Evolutionary conservation across 2,329 filamentous ascomycete genomes (phyloP).

Genomic region (Trichoderma oligosporum): DNA sequence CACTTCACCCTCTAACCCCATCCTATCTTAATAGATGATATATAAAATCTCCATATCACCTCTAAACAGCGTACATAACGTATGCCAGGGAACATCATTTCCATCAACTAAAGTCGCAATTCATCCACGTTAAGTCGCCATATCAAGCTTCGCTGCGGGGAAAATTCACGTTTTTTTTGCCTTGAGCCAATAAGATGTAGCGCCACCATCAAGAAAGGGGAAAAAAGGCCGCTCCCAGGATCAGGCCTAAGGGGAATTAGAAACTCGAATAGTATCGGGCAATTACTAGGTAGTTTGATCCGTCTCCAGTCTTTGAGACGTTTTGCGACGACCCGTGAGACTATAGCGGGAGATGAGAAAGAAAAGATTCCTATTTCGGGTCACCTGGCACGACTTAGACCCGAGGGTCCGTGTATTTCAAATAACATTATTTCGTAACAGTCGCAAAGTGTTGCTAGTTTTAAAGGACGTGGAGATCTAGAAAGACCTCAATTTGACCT

Average conservation of each 20-base stretch:
- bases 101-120: constrained; percentile 6
- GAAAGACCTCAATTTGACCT: too few species aligned
- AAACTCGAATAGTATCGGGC: not conserved
- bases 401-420: constrained; percentile 1
- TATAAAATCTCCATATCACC: constrained; percentile 7
- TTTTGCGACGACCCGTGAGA: not conserved
- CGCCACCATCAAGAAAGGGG: not conserved
- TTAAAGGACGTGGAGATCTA: not conserved
- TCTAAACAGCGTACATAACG: not conserved
- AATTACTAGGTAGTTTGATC: not conserved
- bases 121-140: not conserved
- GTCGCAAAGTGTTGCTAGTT: not conserved
- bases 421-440: not conserved
- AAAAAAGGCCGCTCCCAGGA: not conserved
- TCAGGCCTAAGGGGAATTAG: not conserved
- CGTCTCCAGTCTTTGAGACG: not conserved
- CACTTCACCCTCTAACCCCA: too few species aligned
- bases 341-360: not conserved
- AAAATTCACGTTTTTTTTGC: not conserved
- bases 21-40: too few species aligned
- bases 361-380: not conserved
- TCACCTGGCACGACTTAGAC: not conserved
- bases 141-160: constrained; percentile 1
- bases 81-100: not conserved
- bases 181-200: not conserved